These are phyloP conservation scores for Talaromyces ruber DNA, from an alignment of 495 filamentous ascomycete species.

Conservation along the genomic window DNA sequence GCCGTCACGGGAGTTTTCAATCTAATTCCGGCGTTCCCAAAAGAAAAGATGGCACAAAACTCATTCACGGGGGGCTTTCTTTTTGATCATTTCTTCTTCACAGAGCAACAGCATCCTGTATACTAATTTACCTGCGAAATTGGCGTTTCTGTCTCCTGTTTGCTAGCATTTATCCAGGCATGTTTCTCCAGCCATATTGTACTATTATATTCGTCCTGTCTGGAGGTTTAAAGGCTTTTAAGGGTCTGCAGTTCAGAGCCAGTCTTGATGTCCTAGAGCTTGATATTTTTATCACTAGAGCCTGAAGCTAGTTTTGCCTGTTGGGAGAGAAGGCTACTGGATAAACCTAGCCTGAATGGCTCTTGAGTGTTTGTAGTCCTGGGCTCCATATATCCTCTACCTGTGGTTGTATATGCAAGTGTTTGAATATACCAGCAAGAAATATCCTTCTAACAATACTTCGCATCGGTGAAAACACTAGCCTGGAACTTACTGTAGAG, in stretches of 20 bases:
- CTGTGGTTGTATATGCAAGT: constrained; percentile 1
- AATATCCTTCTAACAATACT: constrained; percentile 4
- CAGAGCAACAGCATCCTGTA: neutral
- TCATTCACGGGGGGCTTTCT: neutral
- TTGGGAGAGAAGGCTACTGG: constrained; percentile 10
- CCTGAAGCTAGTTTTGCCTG: constrained; percentile 7
- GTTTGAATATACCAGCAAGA: neutral
- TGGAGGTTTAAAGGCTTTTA: too few species aligned
- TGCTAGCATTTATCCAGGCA: neutral
- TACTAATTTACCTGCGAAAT: neutral
- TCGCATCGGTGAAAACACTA: constrained; percentile 20
- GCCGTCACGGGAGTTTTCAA: neutral
- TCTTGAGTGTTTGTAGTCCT: constrained; percentile 19
- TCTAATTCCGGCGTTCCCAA: neutral
- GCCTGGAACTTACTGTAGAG: constrained; percentile 11
- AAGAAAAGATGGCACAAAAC: neutral
- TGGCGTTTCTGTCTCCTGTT: neutral
- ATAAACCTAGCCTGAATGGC: constrained; percentile 9
- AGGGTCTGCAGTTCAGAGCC: constrained; percentile 9
- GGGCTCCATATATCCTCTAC: constrained; percentile 13
- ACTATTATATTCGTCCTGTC: neutral
- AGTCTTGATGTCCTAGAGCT: constrained; percentile 22
- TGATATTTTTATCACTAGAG: constrained; percentile 14
- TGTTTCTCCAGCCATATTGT: neutral
- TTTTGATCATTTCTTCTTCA: neutral